A percentile compares a stretch with the other conserved stretches of the same genome.
These are phyloP conservation scores for Coemansia sp. DNA, from an alignment of 192 early-diverging fungal species.

Conservation along the genomic window DNA sequence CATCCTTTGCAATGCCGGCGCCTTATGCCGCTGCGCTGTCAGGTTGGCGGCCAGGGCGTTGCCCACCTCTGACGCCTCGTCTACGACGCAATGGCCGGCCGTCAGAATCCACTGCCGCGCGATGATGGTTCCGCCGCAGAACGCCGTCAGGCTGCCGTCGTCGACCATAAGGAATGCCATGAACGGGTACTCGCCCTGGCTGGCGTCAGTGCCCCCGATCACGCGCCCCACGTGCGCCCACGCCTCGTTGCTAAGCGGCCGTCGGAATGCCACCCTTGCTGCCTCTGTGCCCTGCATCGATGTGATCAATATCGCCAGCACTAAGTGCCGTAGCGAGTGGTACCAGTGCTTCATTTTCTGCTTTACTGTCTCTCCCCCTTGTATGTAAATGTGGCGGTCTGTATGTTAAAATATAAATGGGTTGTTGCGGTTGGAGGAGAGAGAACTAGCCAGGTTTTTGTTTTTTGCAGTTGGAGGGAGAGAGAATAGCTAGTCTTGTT, in stretches of 20 bases:
- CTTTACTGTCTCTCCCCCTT: no score
- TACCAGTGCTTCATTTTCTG: neutral
- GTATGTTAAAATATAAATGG: no score
- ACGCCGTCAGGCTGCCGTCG: constrained; percentile 39
- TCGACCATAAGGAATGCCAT: constrained; percentile 44
- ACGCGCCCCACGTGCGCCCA: constrained; percentile 40
- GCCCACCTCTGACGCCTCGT: neutral
- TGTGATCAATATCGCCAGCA: neutral
- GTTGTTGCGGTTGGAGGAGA: no score
- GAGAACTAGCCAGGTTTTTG: no score
- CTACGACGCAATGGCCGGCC: constrained; percentile 56
- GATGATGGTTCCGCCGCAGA: constrained; percentile 54
- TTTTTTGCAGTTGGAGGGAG: no score
- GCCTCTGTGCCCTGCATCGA: neutral
- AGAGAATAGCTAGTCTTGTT: no score
- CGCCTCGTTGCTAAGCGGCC: neutral
- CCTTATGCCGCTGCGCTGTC: no score
- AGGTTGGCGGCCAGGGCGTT: neutral
- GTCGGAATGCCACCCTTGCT: constrained; percentile 18
- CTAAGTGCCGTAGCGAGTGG: neutral
- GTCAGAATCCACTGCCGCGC: constrained; percentile 51
- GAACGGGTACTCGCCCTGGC: constrained; percentile 37
- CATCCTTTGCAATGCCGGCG: no score
- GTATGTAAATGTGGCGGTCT: no score
- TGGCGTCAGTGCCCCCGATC: constrained; percentile 50